These are phyloP conservation scores for Eutrema yunnanense DNA, from an alignment of 345 rosid genomes.

Conservation along the genomic window DNA sequence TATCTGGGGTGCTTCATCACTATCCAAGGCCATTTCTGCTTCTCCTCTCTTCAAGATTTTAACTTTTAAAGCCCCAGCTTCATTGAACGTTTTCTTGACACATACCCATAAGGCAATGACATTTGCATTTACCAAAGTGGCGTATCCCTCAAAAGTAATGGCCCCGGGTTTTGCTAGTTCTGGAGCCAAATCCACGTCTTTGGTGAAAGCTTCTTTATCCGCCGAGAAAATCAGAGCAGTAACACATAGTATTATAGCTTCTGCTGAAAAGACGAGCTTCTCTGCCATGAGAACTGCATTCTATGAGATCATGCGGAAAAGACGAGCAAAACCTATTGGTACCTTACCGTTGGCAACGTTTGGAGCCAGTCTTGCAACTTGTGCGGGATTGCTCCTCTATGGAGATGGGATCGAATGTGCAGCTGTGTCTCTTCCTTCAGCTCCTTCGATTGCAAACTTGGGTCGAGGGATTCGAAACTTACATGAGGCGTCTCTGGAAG, in stretches of 20 bases:
- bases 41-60: constrained; percentile 63
- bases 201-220: constrained; percentile 64
- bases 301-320: constrained; percentile 90
- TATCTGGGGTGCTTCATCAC: constrained; percentile 70
- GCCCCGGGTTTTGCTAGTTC: constrained; percentile 70
- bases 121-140: constrained; percentile 48
- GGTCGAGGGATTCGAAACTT: constrained; percentile 87
- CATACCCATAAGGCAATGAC: constrained; percentile 70
- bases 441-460: constrained; percentile 85
- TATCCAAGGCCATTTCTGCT: constrained; percentile 64
- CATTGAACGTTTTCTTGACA: constrained; percentile 52
- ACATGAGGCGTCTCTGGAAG: constrained; percentile 60
- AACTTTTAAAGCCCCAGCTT: constrained; percentile 54
- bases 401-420: constrained; percentile 95
- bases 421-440: constrained; percentile 77
- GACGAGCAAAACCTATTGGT: constrained; percentile 52
- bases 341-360: constrained; percentile 77
- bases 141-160: constrained; percentile 54
- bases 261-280: constrained; percentile 88
- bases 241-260: constrained; percentile 68
- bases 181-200: constrained; percentile 54
- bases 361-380: constrained; percentile 75
- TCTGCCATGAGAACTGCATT: constrained; percentile 93
- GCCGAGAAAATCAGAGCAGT: constrained; percentile 79
- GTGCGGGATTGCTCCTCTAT: constrained; percentile 56